Evolutionary conservation across 1,139 yeast genomes (phyloP).

Genomic region (Taiozyma sp.): DNA sequence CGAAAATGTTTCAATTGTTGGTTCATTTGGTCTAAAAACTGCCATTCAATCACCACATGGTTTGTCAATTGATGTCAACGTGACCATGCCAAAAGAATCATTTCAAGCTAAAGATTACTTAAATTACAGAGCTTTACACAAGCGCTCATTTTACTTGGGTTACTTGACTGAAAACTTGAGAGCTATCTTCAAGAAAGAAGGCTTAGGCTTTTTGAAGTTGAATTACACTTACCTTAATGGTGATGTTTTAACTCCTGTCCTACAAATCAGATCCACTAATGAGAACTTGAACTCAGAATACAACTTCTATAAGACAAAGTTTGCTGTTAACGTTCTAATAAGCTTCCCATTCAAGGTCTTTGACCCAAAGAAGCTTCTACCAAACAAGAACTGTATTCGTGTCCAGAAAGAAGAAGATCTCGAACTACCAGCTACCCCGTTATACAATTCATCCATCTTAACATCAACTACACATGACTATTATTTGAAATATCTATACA

Average conservation of each 20-base stretch:
- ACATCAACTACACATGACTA: constrained; percentile 64
- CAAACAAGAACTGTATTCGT: constrained; percentile 75
- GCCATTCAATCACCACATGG: constrained; percentile 60
- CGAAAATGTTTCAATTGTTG: constrained; percentile 69
- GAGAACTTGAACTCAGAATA: constrained; percentile 31
- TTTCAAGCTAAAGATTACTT: constrained; percentile 86
- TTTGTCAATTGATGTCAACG: constrained; percentile 66
- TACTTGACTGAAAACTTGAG: constrained; percentile 63
- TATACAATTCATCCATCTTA: constrained; percentile 76
- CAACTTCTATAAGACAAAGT: constrained; percentile 62
- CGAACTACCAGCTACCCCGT: constrained; percentile 71
- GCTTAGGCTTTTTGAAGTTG: constrained; percentile 42
- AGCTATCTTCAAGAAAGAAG: constrained; percentile 46
- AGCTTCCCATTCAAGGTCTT: constrained; percentile 70
- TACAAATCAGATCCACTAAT: constrained; percentile 40
- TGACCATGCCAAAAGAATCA: constrained; percentile 71
- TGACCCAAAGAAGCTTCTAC: constrained; percentile 69
- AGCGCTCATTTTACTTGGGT: constrained; percentile 82
- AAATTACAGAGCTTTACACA: constrained; percentile 85
- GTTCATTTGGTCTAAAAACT: constrained; percentile 85
- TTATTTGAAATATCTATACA: constrained; percentile 69
- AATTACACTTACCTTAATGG: constrained; percentile 63
- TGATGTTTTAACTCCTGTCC: constrained; percentile 60
- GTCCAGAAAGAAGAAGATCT: constrained; percentile 43
- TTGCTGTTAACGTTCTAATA: constrained; percentile 63